These are phyloP conservation scores for Phaseolus coccineus DNA, from an alignment of 331 rosid species.

Conservation along the genomic window DNA sequence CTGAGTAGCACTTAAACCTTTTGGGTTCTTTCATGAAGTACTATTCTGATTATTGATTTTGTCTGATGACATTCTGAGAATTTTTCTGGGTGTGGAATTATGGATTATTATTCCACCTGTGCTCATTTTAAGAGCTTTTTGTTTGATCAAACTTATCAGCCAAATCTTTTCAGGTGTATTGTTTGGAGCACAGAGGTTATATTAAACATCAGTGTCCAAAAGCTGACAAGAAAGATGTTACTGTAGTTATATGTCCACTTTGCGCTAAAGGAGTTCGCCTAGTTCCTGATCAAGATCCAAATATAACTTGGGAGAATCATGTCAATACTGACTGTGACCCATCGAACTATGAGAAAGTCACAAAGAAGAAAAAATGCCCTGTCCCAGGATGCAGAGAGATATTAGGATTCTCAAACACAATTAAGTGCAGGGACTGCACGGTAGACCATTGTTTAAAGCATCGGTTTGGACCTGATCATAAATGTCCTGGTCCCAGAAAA, in stretches of 20 bases:
- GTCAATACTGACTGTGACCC: constrained; percentile 90
- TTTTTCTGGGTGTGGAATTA: background rate
- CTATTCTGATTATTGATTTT: background rate
- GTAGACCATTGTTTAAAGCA: constrained; percentile 88
- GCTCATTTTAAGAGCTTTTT: background rate
- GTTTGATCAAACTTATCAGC: constrained; percentile 31
- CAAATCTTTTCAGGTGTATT: constrained; percentile 63
- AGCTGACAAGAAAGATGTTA: constrained; percentile 64
- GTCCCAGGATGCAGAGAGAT: constrained; percentile 72
- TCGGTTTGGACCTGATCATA: constrained; percentile 81
- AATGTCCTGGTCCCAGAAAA: constrained; percentile 80
- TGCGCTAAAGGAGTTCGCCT: constrained; percentile 87
- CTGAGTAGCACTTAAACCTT: background rate
- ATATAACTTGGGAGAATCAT: constrained; percentile 87
- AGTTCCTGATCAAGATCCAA: constrained; percentile 80
- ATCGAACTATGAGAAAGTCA: constrained; percentile 73
- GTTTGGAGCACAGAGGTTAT: constrained; percentile 86
- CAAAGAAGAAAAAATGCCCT: constrained; percentile 83
- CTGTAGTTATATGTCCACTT: constrained; percentile 86
- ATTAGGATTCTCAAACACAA: constrained; percentile 81
- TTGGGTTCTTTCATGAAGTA: constrained; percentile 9
- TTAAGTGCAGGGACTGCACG: constrained; percentile 83
- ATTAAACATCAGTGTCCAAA: constrained; percentile 73
- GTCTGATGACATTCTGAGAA: constrained; percentile 5
- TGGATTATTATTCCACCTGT: constrained; percentile 12